phyloP scores from a whole-genome alignment of 2,329 filamentous ascomycete species.

The Fusarium fracticaudum region DNA sequence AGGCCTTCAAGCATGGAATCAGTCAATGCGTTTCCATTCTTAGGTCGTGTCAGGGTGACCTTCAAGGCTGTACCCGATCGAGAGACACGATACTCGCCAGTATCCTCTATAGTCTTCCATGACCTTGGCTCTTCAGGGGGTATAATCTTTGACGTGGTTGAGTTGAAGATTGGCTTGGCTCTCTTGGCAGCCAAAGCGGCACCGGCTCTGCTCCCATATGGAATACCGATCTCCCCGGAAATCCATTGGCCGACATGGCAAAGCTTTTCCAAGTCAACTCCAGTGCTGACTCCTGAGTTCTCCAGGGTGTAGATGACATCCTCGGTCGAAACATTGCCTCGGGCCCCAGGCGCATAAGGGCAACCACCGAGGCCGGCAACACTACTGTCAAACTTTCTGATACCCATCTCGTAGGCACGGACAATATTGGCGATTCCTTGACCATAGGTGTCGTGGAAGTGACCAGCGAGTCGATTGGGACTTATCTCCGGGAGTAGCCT shows the following conservation, averaged over 20 bases:
- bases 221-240: background rate
- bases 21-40: background rate
- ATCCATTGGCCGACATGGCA: background rate
- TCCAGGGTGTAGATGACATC: background rate
- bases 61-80: background rate
- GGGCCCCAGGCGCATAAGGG: background rate
- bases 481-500: background rate
- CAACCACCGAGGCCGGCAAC: background rate
- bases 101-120: background rate
- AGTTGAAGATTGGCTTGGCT: accelerated
- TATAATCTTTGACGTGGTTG: too few relatives aligned
- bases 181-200: background rate
- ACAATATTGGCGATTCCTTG: background rate
- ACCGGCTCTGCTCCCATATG: background rate
- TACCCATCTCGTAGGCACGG: background rate
- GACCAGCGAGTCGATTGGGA: background rate
- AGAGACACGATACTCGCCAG: background rate
- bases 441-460: background rate
- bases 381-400: background rate
- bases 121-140: background rate
- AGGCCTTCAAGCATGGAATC: background rate
- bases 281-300: background rate
- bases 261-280: background rate
- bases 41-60: background rate
- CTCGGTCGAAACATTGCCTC: background rate